These are phyloP conservation scores for Haplosporangium gracile DNA, from an alignment of 192 early-diverging fungal genomes.

Conservation along the genomic window DNA sequence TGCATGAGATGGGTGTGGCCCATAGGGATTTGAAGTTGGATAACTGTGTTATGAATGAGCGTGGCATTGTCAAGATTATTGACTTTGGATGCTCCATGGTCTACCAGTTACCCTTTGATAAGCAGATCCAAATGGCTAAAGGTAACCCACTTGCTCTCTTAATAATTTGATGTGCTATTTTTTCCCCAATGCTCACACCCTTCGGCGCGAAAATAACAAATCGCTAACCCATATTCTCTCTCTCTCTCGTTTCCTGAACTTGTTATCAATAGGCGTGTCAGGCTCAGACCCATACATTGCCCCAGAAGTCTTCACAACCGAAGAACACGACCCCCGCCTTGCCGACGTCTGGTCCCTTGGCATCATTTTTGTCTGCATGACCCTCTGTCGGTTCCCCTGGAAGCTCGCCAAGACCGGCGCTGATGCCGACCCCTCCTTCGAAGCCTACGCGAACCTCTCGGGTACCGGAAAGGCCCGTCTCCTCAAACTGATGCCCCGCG, in stretches of 20 bases:
- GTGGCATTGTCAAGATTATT: slow-evolving; percentile 89
- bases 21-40: slow-evolving; percentile 93
- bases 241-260: slow-evolving; percentile 43
- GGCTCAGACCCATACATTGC: slow-evolving; percentile 97
- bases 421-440: slow-evolving; percentile 67
- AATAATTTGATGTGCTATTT: slow-evolving; percentile 55
- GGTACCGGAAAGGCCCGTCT: slow-evolving; percentile 35
- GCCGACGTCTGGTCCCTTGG: slow-evolving; percentile 92
- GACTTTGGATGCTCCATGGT: slow-evolving; percentile 94
- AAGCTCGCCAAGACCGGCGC: slow-evolving; percentile 52
- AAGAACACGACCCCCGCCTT: slow-evolving; percentile 80
- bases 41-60: slow-evolving; percentile 83
- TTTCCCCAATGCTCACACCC: slow-evolving; percentile 41
- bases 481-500: slow-evolving; percentile 68
- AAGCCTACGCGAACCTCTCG: slow-evolving; percentile 61
- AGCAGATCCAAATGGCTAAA: slow-evolving; percentile 36
- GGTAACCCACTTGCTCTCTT: slow-evolving; percentile 60
- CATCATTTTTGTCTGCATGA: slow-evolving; percentile 86
- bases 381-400: slow-evolving; percentile 76
- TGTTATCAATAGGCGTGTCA: slow-evolving; percentile 71
- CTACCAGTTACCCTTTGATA: slow-evolving; percentile 85
- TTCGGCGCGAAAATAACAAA: not conserved
- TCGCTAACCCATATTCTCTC: not conserved
- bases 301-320: slow-evolving; percentile 82
- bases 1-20: slow-evolving; percentile 91